Conservation (phyloP, 768 basidiomycete genomes). For the Leccinum disarticulatum region DNA sequence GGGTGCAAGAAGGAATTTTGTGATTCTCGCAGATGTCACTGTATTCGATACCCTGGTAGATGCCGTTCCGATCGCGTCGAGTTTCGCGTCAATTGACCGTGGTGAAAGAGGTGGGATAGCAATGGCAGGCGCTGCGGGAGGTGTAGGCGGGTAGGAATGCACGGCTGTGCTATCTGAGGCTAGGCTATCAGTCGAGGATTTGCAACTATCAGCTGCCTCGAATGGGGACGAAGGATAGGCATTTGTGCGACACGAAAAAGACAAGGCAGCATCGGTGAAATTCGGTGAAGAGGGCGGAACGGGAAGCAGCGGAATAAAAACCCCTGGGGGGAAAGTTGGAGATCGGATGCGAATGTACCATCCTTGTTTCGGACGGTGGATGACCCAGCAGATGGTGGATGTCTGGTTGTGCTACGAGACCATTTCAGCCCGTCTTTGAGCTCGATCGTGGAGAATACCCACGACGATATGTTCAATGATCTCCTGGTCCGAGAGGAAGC, state of each 20-base stretch:
- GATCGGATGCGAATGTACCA: slow-evolving; percentile 83
- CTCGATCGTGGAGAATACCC: slow-evolving; percentile 26
- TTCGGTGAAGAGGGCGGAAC: slow-evolving; percentile 46
- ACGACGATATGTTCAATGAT: slow-evolving; percentile 76
- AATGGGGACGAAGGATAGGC: slow-evolving; percentile 22
- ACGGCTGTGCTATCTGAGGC: slow-evolving; percentile 34
- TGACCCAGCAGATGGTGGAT: slow-evolving; percentile 65
- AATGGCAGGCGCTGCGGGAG: slow-evolving; percentile 37
- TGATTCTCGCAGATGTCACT: slow-evolving; percentile 29
- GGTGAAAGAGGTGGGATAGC: slow-evolving; percentile 37
- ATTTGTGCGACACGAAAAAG: slow-evolving; percentile 54
- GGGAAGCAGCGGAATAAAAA: slow-evolving; percentile 55
- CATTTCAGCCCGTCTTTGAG: background rate
- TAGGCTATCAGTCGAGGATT: slow-evolving; percentile 29
- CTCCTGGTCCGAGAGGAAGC: slow-evolving; percentile 69
- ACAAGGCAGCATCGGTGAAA: slow-evolving; percentile 51
- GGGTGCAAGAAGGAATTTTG: slow-evolving; percentile 54
- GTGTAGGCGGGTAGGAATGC: slow-evolving; percentile 63
- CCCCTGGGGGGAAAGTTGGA: slow-evolving; percentile 64
- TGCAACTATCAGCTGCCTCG: slow-evolving; percentile 4
- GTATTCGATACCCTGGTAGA: slow-evolving; percentile 1
- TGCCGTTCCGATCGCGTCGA: slow-evolving; percentile 18
- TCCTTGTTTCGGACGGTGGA: slow-evolving; percentile 76
- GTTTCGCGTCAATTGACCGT: slow-evolving; percentile 30
- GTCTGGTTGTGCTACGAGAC: slow-evolving; percentile 61